Evolutionary conservation across 257 asterid genomes (phyloP).

Genomic region (Ballota nigra): DNA sequence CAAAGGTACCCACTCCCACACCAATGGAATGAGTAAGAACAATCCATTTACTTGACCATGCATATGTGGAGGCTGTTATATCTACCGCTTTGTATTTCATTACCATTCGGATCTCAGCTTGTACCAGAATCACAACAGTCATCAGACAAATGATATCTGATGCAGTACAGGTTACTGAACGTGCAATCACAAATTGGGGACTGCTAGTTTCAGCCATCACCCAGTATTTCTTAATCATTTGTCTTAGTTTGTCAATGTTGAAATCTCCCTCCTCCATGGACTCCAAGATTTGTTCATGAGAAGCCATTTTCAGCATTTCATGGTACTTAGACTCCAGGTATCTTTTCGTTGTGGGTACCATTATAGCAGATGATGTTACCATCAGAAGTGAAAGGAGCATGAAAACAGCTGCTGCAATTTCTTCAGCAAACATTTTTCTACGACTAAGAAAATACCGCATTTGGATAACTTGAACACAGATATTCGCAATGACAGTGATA

Average conservation of each 20-base stretch:
- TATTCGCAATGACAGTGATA: conserved; percentile 21
- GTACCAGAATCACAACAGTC: background rate
- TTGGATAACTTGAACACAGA: conserved; percentile 20
- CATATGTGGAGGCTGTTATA: conserved; percentile 10
- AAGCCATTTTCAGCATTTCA: conserved; percentile 30
- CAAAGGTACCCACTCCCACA: conserved; percentile 34
- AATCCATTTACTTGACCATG: conserved; percentile 32
- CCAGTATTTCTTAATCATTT: conserved; percentile 25
- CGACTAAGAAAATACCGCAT: conserved; percentile 17
- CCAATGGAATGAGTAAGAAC: conserved; percentile 26
- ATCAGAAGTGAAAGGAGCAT: conserved; percentile 29
- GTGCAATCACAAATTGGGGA: conserved; percentile 45
- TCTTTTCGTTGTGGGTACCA: conserved; percentile 28
- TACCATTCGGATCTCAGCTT: background rate
- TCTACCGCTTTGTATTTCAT: background rate
- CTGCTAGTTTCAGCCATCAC: conserved; percentile 41
- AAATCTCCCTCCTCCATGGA: conserved; percentile 16
- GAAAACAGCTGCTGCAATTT: conserved; percentile 13
- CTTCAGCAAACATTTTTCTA: conserved; percentile 23
- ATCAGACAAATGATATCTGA: conserved; percentile 18
- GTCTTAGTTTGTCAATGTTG: conserved; percentile 7
- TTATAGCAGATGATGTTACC: conserved; percentile 27
- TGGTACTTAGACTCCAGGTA: conserved; percentile 30
- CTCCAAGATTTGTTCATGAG: conserved; percentile 18
- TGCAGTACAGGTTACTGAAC: conserved; percentile 29